A percentile compares a stretch with the other conserved stretches of the same genome.
These are phyloP conservation scores for Penicillium sp. DNA, from an alignment of 2,329 filamentous ascomycete species.

Conservation along the genomic window DNA sequence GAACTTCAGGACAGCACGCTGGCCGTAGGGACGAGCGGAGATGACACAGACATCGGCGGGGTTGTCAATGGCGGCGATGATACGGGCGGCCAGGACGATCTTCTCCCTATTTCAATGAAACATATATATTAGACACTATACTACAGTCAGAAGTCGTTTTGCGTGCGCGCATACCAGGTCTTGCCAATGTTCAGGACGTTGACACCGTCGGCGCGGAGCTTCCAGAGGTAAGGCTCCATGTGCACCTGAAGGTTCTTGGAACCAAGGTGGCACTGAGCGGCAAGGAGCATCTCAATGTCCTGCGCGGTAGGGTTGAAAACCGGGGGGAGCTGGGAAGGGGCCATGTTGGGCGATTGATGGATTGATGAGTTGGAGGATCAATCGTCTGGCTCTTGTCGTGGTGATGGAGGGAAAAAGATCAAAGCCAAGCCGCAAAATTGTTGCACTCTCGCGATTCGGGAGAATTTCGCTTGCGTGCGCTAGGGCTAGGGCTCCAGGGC, in stretches of 20 bases:
- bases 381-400: constrained; percentile 48
- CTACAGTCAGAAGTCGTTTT: neutral
- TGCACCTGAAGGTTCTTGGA: constrained; percentile 99
- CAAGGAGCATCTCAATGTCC: constrained; percentile 99
- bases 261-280: constrained; percentile 93
- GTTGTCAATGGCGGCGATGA: constrained; percentile 99
- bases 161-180: constrained; percentile 74
- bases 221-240: constrained; percentile 99
- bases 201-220: constrained; percentile 97
- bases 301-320: constrained; percentile 95
- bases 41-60: constrained; percentile 99
- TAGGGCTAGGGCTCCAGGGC: constrained; percentile 39
- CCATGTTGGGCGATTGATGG: constrained; percentile 73
- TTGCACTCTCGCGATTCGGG: constrained; percentile 27
- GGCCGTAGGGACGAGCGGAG: constrained; percentile 98
- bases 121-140: constrained; percentile 23
- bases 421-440: constrained; percentile 33
- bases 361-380: constrained; percentile 45
- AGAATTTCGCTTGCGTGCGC: constrained; percentile 42
- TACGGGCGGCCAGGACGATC: constrained; percentile 96
- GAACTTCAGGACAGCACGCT: constrained; percentile 99
- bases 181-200: constrained; percentile 99
- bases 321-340: constrained; percentile 88
- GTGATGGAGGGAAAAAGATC: constrained; percentile 35
- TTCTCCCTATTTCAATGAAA: constrained; percentile 73